A percentile compares a stretch with the other conserved stretches of the same genome.
These are phyloP conservation scores for Russula virescens DNA, from an alignment of 768 basidiomycete genomes.

Conservation along the genomic window DNA sequence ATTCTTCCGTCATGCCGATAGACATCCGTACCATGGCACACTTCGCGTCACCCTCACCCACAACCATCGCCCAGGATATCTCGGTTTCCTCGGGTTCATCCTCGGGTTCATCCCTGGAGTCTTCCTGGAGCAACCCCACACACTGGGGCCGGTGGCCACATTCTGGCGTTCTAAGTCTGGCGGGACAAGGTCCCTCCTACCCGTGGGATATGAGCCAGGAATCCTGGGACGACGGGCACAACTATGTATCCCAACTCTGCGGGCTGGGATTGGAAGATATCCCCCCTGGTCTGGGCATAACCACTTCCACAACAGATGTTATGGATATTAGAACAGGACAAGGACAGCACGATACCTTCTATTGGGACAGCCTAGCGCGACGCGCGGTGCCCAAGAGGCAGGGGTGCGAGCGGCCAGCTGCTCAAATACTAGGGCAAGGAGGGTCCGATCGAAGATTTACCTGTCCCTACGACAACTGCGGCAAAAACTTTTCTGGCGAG, in stretches of 20 bases:
- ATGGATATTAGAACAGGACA: neutral
- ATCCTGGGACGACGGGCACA: neutral
- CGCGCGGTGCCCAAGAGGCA: neutral
- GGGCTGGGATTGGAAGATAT: neutral
- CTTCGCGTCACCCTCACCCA: neutral
- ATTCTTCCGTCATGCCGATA: neutral
- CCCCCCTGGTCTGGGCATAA: neutral
- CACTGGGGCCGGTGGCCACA: neutral
- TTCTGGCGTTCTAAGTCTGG: neutral
- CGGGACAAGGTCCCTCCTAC: neutral
- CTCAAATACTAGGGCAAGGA: neutral
- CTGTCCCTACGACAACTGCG: constrained; percentile 1
- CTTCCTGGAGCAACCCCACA: neutral
- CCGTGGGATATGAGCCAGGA: neutral
- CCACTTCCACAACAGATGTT: neutral
- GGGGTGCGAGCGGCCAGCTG: neutral
- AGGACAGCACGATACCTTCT: neutral
- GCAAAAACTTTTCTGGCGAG: constrained; percentile 16
- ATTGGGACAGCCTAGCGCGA: neutral
- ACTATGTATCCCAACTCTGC: neutral
- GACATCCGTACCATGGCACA: neutral
- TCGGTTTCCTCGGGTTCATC: neutral
- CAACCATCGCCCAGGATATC: no score
- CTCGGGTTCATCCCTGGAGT: neutral
- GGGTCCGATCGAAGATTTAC: constrained; percentile 7